Evolutionary conservation across 371 early-diverging fungal genomes (phyloP).

Genomic region (Mortierella sp.): DNA sequence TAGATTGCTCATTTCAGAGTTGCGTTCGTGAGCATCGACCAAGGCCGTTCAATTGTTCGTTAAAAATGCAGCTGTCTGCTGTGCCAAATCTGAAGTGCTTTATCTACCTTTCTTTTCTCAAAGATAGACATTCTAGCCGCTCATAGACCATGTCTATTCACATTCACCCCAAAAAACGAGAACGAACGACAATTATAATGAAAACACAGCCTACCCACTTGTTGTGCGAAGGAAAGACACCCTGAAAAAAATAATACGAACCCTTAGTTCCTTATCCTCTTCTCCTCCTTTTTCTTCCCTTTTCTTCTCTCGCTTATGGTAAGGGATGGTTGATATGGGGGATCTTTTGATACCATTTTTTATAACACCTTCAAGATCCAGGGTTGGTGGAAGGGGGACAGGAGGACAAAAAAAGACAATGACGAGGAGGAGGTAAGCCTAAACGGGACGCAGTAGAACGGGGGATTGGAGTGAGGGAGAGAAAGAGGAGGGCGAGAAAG

Average conservation of each 20-base stretch:
- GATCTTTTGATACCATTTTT: neutral
- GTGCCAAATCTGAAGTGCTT: neutral
- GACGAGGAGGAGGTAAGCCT: neutral
- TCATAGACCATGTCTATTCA: neutral
- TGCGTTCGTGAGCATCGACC: neutral
- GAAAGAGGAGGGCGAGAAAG: neutral
- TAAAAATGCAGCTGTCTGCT: neutral
- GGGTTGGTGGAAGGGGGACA: neutral
- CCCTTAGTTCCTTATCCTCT: neutral
- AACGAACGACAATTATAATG: neutral
- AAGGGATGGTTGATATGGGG: neutral
- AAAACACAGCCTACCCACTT: neutral
- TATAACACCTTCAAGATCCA: neutral
- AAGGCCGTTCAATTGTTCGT: neutral
- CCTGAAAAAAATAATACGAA: neutral
- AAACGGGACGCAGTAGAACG: neutral
- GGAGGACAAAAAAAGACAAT: neutral
- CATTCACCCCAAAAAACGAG: neutral
- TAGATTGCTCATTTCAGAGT: neutral
- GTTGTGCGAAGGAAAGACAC: neutral
- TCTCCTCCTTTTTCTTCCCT: neutral
- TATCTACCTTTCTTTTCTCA: neutral
- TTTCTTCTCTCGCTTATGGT: neutral
- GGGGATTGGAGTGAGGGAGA: neutral
- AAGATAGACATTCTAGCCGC: slow-evolving; percentile 1